These are phyloP conservation scores for Saraca asoca DNA, from an alignment of 331 rosid species.

Conservation along the genomic window DNA sequence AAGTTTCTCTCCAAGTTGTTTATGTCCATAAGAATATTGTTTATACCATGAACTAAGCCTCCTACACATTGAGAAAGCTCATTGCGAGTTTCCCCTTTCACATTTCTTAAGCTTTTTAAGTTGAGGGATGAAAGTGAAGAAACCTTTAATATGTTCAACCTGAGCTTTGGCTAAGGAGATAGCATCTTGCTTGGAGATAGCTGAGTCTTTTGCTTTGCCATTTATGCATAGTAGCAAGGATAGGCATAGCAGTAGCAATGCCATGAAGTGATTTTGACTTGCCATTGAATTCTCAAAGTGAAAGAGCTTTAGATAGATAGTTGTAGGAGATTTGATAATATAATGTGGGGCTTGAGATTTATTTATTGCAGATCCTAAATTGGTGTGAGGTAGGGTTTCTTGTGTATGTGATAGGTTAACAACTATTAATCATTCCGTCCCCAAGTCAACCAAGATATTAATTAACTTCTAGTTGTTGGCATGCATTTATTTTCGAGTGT, in stretches of 20 bases:
- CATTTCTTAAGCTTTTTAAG: slow-evolving; percentile 8
- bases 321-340: no score
- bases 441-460: neutral
- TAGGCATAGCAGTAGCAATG: slow-evolving; percentile 13
- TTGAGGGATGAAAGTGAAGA: slow-evolving; percentile 9
- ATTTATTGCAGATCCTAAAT: slow-evolving; percentile 24
- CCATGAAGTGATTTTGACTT: slow-evolving; percentile 28
- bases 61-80: slow-evolving; percentile 23
- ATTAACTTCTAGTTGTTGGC: neutral
- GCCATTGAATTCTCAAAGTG: slow-evolving; percentile 18
- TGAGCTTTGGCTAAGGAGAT: slow-evolving; percentile 22
- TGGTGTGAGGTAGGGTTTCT: slow-evolving; percentile 15
- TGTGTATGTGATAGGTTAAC: slow-evolving; percentile 24
- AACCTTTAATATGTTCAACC: neutral
- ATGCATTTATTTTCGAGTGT: neutral
- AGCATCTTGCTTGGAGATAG: neutral
- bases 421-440: slow-evolving; percentile 1
- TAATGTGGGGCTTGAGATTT: slow-evolving; percentile 9
- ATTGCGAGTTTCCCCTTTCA: neutral
- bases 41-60: slow-evolving; percentile 25
- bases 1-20: slow-evolving; percentile 5
- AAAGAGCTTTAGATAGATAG: neutral
- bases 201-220: neutral
- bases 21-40: neutral
- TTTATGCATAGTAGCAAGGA: slow-evolving; percentile 19